Evolutionary conservation across 1,139 yeast species (phyloP).

Genomic region (Hanseniaspora sp.): DNA sequence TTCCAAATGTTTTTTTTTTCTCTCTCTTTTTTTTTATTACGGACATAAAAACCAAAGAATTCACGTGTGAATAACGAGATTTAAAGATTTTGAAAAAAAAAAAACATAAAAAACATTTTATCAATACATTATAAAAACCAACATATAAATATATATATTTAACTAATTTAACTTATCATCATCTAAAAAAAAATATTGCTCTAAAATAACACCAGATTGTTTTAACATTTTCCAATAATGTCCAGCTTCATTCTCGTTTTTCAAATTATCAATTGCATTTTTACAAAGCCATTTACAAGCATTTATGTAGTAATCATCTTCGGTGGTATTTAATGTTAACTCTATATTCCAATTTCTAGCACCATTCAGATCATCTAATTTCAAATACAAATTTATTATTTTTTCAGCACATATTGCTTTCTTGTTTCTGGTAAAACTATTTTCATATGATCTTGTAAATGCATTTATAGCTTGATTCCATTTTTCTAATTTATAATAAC

Average conservation of each 20-base stretch:
- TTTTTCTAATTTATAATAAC: slow-evolving; percentile 72
- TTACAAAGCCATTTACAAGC: slow-evolving; percentile 1
- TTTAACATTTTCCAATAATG: not conserved
- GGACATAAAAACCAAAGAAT: too few relatives aligned
- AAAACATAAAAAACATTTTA: too few relatives aligned
- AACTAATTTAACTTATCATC: not conserved
- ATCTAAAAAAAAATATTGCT: not conserved
- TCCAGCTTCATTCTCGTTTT: not conserved
- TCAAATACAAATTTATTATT: not conserved
- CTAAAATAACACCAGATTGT: not conserved
- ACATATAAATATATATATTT: too few relatives aligned
- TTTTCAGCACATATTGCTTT: slow-evolving; percentile 1
- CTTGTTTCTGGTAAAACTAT: not conserved
- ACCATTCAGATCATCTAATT: not conserved
- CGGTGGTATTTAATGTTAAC: not conserved
- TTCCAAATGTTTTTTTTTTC: too few relatives aligned
- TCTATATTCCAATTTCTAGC: not conserved
- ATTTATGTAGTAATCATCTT: not conserved
- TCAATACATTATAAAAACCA: too few relatives aligned
- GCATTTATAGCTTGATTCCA: slow-evolving; percentile 34
- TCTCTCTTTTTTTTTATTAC: too few relatives aligned
- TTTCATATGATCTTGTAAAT: not conserved
- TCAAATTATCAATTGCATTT: not conserved
- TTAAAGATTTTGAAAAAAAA: too few relatives aligned
- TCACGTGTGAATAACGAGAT: too few relatives aligned